Evolutionary conservation across 148 eudicot species (phyloP), one percentile per base, ranked within the genome.

Genomic region (Diospyros lotus): DNA sequence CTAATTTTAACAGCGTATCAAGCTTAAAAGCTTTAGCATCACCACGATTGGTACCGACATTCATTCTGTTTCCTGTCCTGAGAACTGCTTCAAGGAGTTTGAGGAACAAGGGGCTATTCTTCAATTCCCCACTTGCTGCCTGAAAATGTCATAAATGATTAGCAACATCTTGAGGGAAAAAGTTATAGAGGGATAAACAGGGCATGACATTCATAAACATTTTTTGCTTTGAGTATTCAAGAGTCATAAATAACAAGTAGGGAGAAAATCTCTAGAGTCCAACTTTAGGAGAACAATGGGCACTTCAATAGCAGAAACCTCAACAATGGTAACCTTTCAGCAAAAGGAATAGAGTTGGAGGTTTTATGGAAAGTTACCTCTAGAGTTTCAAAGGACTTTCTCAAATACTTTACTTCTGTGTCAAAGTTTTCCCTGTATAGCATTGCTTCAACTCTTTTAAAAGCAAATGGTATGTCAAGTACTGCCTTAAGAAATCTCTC

Each of bases 31-130:
- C 91, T 71, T 81, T 86, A 66, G 97, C 99, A 79, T 86, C 97
- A 50, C 99, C 99, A 40, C 99, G 96, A 63, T 90, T 93, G 50
- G 99, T 95, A 52, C 99, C 99, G 38, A 86, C 99, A 71, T 95
- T 95, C 99, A 95, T 95, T 71, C 99, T 88, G 80, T 95, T 95
- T 56, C 99, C 99, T 73, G 99, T 87, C 83, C 87, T 86, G 28
- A 95, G 88, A 77, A 95, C 98, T 61, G 99, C 99, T 87, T 95
- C 99, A 4, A 95, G 91, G 70, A 95, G 97, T 78, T 91, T 95
- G 18, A 95, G 90, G 84, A 95, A 91, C 71, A 88, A 83, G 60
- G 91, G 87, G 80, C 99, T 93, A 73, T 82, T 89, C 85, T 88
- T 92, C 82, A 95, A 65, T 77, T 95, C 98, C 69, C 82, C 86